These are phyloP conservation scores for Chlamydomonas reinhardtii DNA, from an alignment of 163 green algal genomes.

Conservation along the genomic window DNA sequence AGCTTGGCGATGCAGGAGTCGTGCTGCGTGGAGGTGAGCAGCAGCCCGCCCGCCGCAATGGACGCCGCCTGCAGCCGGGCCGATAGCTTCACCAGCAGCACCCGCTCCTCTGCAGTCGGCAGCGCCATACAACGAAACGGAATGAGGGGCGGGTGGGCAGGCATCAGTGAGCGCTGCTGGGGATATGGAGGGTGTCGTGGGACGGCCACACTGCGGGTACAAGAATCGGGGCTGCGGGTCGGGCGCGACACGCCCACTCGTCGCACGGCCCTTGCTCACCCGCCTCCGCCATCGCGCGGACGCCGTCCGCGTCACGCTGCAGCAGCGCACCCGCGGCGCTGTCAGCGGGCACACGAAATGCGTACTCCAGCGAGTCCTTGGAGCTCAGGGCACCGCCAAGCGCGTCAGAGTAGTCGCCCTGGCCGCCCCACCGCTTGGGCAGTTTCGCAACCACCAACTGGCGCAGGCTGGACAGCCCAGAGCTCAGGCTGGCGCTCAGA, in stretches of 20 bases:
- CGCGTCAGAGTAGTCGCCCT: too few relatives aligned
- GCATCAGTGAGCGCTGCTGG: not conserved
- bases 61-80: conserved; percentile 4
- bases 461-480: too few relatives aligned
- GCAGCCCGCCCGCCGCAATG: conserved; percentile 7
- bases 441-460: too few relatives aligned
- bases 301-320: not conserved
- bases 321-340: not conserved
- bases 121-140: too few relatives aligned
- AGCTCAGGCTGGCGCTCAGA: too few relatives aligned
- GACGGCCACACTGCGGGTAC: too few relatives aligned
- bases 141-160: not conserved
- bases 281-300: not conserved
- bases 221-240: too few relatives aligned
- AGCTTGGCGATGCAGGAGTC: conserved; percentile 36
- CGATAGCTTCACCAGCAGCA: not conserved
- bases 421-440: too few relatives aligned
- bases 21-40: conserved; percentile 25
- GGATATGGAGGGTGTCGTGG: too few relatives aligned
- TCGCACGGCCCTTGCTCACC: not conserved
- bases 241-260: too few relatives aligned
- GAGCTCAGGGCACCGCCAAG: too few relatives aligned
- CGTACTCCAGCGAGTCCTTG: not conserved
- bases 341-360: not conserved
- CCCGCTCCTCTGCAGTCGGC: conserved; percentile 18